A percentile compares a stretch with the other conserved stretches of the same genome.
Evolutionary conservation across 78 protist genomes (phyloP).

Genomic region (slime mould (Dictyostelium discoideum)): DNA sequence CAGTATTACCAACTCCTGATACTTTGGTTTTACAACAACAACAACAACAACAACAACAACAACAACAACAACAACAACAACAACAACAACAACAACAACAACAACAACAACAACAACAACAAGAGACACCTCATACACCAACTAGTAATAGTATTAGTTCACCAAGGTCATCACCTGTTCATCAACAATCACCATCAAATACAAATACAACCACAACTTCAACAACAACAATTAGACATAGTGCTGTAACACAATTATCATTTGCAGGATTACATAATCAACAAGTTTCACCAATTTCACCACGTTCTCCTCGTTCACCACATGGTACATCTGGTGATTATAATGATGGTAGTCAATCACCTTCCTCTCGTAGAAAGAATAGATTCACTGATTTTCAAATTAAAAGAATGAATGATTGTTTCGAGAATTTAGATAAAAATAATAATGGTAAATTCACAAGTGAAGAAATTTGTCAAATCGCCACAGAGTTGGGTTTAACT

Average conservation of each 20-base stretch:
- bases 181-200: neutral
- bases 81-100: neutral
- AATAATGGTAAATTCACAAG: neutral
- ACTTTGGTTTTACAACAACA: neutral
- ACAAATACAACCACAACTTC: neutral
- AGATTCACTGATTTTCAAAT: constrained; percentile 5
- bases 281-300: neutral
- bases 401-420: neutral
- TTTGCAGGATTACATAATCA: neutral
- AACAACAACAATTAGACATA: neutral
- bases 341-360: constrained; percentile 11
- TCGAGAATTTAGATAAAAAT: neutral
- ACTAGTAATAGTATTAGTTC: neutral
- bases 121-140: neutral
- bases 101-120: neutral
- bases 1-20: neutral
- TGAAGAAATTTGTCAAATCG: neutral
- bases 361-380: neutral
- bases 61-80: neutral
- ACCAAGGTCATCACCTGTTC: neutral
- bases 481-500: neutral
- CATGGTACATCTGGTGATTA: neutral
- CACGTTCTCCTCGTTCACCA: constrained; percentile 6
- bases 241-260: neutral
- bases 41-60: too few relatives aligned